A percentile compares a stretch with the other conserved stretches of the same genome.
These are phyloP conservation scores for Malus hybrid DNA, from an alignment of 331 rosid species.

Conservation along the genomic window DNA sequence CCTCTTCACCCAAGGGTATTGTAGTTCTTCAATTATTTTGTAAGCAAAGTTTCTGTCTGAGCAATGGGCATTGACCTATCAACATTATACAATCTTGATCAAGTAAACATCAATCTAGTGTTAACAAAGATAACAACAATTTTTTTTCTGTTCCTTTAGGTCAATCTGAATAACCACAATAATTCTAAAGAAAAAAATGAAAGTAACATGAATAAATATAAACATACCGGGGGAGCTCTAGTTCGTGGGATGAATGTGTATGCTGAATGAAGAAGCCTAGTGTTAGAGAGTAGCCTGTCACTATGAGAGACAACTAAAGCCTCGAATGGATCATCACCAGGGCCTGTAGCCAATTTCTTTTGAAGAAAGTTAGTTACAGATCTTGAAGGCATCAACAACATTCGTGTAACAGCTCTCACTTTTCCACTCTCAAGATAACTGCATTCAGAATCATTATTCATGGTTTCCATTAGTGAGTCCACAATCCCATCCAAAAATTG, in stretches of 20 bases:
- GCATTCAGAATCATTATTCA: conserved; percentile 46
- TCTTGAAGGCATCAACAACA: conserved; percentile 75
- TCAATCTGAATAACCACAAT: neutral
- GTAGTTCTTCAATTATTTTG: conserved; percentile 74
- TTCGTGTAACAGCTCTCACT: conserved; percentile 67
- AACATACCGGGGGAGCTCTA: conserved; percentile 94
- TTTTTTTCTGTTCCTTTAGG: neutral
- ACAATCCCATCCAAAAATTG: conserved; percentile 45
- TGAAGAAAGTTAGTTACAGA: conserved; percentile 42
- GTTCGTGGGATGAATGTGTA: conserved; percentile 76
- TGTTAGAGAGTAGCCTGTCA: conserved; percentile 64
- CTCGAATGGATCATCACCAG: conserved; percentile 67
- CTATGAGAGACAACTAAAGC: conserved; percentile 61
- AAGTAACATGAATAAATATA: conserved; percentile 9
- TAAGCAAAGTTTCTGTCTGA: conserved; percentile 77
- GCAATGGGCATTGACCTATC: conserved; percentile 71
- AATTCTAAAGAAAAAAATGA: neutral
- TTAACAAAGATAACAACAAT: neutral
- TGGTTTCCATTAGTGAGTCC: conserved; percentile 46
- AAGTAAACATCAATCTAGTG: neutral
- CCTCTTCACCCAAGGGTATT: conserved; percentile 86
- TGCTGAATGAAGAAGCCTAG: conserved; percentile 80
- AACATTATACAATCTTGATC: conserved; percentile 17
- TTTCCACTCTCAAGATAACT: conserved; percentile 52
- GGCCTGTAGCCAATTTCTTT: conserved; percentile 56